Base-by-base conservation (phyloP, 179 eudicot genomes). In the Spergularia azorica region DNA sequence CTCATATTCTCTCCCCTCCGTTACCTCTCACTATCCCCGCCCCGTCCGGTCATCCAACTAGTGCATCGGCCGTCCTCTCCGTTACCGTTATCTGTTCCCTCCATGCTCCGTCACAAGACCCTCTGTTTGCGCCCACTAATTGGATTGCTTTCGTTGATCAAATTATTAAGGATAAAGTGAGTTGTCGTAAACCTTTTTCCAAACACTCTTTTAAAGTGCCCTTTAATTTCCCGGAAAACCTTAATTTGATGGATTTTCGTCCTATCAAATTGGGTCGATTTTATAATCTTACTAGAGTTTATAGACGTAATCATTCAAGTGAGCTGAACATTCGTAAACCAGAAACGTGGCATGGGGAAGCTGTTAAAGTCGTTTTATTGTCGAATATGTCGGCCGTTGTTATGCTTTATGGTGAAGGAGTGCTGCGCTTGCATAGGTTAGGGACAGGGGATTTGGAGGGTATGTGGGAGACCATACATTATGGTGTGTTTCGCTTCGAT, bases 401-500 rank as follows among this genome's bases (percentile, higher is more conserved):
- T 2, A 36, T 9, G 0, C 65, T 79, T 3, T 67, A 18, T 3
- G 55, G 43, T 6, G 41, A 58, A 0, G 80, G 85, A 52, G 55
- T 54, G 32, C 39, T 82, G 14, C 62, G 65, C 26, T 50, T 79
- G 66, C 43, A 70, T n/a, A 78, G 64, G 58, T 65, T 77, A 36
- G 39, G 39, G 17, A 67, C 8, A 14, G 66, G 20, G 38, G 54
- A 26, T 50, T 8, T 3, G 11, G 18, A 2, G 20, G 20, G 5
- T 16, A 2, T 51, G 26, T 79, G 82, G 77, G 71, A 57, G 43
- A 39, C 41, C 43, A 16, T 71, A 0, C 80, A 79, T 75, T 71
- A 75, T 65, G 82, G 81, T 9, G 50, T 62, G 0, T 52, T 71
- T 52, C 58, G 59, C 0, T 64, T 82, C 18, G 80, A 82, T 67